Conservation (phyloP, 768 basidiomycete genomes). For the Boletus huronensis region DNA sequence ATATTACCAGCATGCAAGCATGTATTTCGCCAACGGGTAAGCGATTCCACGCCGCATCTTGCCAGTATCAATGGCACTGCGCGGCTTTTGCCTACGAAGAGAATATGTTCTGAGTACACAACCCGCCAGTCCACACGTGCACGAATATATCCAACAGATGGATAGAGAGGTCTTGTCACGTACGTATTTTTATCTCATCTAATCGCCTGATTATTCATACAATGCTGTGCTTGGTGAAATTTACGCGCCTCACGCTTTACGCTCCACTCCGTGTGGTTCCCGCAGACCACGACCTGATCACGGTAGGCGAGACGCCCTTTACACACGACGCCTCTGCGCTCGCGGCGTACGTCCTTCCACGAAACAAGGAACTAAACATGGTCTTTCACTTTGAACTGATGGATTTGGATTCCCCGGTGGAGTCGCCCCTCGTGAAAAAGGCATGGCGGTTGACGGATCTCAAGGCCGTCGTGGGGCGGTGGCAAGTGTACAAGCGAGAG, state of each 20-base stretch:
- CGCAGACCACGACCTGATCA: slow-evolving; percentile 55
- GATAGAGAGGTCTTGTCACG: slow-evolving; percentile 54
- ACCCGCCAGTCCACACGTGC: slow-evolving; percentile 53
- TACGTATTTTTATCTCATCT: slow-evolving; percentile 32
- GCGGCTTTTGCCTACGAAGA: slow-evolving; percentile 5
- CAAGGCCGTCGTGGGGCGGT: slow-evolving; percentile 43
- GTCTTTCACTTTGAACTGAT: slow-evolving; percentile 64
- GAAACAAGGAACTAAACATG: slow-evolving; percentile 61
- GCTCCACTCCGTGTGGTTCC: slow-evolving; percentile 7
- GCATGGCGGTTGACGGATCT: slow-evolving; percentile 54
- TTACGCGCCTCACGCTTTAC: neutral
- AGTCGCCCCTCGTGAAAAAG: slow-evolving; percentile 39
- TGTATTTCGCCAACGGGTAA: slow-evolving; percentile 60
- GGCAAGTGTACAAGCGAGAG: slow-evolving; percentile 57
- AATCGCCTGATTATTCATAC: slow-evolving; percentile 13
- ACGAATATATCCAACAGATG: slow-evolving; percentile 70
- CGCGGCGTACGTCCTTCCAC: slow-evolving; percentile 53
- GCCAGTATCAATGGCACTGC: neutral
- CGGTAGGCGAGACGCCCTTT: slow-evolving; percentile 62
- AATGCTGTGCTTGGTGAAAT: neutral
- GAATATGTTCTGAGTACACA: neutral
- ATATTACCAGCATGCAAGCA: slow-evolving; percentile 51
- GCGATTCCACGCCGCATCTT: slow-evolving; percentile 10
- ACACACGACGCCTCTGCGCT: slow-evolving; percentile 50
- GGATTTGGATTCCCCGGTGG: slow-evolving; percentile 50